Evolutionary conservation across 495 filamentous ascomycete species (phyloP).

Genomic region (Penicillium flavigenum): DNA sequence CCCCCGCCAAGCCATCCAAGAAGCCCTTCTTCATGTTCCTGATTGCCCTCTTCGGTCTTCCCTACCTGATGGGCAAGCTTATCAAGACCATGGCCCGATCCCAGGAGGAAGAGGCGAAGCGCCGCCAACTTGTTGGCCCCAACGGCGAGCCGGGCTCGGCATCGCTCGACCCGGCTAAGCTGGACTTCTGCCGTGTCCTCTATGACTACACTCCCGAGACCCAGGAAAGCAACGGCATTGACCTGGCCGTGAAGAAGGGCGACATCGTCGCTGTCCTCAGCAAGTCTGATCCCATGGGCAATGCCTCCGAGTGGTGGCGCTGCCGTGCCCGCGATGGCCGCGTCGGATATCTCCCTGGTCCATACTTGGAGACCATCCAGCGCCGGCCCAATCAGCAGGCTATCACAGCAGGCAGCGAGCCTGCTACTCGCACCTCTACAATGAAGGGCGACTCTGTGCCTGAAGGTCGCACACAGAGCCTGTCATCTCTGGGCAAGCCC

Average conservation of each 20-base stretch:
- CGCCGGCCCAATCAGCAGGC: constrained; percentile 61
- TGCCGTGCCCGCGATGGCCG: constrained; percentile 89
- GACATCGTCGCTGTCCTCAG: constrained; percentile 92
- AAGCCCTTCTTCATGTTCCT: constrained; percentile 97
- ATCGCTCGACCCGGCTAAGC: constrained; percentile 75
- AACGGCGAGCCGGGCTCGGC: constrained; percentile 49
- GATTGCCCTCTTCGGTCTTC: constrained; percentile 88
- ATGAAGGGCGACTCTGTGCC: constrained; percentile 52
- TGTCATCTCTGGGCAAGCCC: constrained; percentile 30
- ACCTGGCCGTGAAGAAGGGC: constrained; percentile 90
- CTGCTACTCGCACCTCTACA: constrained; percentile 53
- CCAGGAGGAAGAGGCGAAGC: constrained; percentile 76
- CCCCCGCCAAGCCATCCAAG: constrained; percentile 70
- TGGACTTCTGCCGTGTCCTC: constrained; percentile 91
- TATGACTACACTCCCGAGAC: constrained; percentile 89
- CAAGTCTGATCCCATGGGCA: constrained; percentile 89
- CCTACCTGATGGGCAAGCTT: constrained; percentile 92
- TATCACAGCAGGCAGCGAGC: constrained; percentile 46
- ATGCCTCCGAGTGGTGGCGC: constrained; percentile 94
- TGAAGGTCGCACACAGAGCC: constrained; percentile 30
- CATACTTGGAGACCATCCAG: constrained; percentile 83
- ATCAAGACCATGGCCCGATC: constrained; percentile 79
- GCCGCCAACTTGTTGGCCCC: constrained; percentile 52
- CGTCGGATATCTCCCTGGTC: constrained; percentile 85
- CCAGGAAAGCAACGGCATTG: constrained; percentile 67